Evolutionary conservation across 139 green algal species (phyloP), one percentile per base, ranked within the genome.

Genomic region (Edaphochlamys debaryana): DNA sequence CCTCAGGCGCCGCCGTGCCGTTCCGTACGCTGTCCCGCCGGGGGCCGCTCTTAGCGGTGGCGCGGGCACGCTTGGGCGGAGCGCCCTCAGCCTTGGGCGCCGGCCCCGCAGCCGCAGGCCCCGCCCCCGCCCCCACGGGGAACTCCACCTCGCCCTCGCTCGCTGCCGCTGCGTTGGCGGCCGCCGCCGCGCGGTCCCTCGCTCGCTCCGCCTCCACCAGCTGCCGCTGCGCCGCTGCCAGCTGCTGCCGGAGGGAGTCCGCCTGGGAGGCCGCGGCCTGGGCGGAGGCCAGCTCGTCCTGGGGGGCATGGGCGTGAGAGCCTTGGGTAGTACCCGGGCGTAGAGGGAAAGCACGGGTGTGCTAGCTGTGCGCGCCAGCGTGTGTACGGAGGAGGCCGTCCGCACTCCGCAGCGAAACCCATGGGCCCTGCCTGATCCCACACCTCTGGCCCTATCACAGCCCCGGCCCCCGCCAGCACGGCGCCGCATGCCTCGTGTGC

Each of bases 121-220:
- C 37, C 9, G 72, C 72, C n/a, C 22, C 37, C 3, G 45, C 37
- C 0, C 54, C 19, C 36, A 79, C 15, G 52, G 2, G 11, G 6
- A 68, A 29, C 52, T 79, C 72, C 36, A 79, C 4, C 54, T 79
- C 72, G 45, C 72, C 72, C 25, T 69, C 54, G 27, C n/a, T 50
- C 9, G 50, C 36, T 1, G 7, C 37, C 3, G 11, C 32, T 30
- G 29, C 42, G 69, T 17, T 42, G 30, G 69, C 41, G 27, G 72
- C 72, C 13, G 56, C 41, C 13, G 52, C 36, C 30, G 48, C 52
- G 27, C 56, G 72, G 17, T 32, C n/a, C 8, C 68, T 52, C 27
- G 52, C 54, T 37, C 72, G 72, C 25, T 42, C 7, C 25, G 34
- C 25, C 36, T 79, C 72, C 54, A 7, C 37, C 36, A 69, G 7